Base-by-base conservation (phyloP, 495 filamentous ascomycete genomes). In the Penicillium ochrochloron region DNA sequence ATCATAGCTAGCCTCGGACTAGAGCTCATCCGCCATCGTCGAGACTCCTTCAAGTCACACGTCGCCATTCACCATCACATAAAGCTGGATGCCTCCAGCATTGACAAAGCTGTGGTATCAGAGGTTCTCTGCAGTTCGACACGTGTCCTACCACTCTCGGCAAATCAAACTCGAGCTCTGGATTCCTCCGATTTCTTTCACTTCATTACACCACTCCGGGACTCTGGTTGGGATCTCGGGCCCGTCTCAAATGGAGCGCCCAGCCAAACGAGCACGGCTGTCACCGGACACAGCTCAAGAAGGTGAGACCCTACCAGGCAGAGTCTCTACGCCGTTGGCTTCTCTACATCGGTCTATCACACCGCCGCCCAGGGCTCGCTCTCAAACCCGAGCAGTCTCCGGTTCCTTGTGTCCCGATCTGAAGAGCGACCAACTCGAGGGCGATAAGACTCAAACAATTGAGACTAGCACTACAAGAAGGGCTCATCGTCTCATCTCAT, bases 271-370 rank as follows among this genome's bases (percentile, higher is more conserved):
- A 29, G 39, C 59, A 46, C 56, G 57, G 27, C 52, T 70, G 33
- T 61, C 71, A 4, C 25, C 59, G n/a, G 65, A 60, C 21, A 19
- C 19, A 0, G 42, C 15, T 33, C n/a, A 19, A 61, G 35, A 9
- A 50, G 29, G 63, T 19, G 56, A 60, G 12, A n/a, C 15, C 5
- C 39, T 42, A 46, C 33, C 33, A 33, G 44, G 7, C 6, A 6
- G 31, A 34, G 37, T 23, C 53, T 54, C 41, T n/a, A 51, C 63
- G 19, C 51, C 65, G 46, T 60, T 78, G 53, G 67, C 64, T 48
- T 79, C 78, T 9, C 66, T 81, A 8, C 72, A 68, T 50, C 70
- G 77, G 33, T 71, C 76, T 15, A 72, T 81, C 57, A 76, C 73
- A 4, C 77, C 77, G 31, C 76, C 76, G 27, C 46, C 59, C 0